These are phyloP conservation scores for Stenogyne calaminthoides DNA, from an alignment of 305 asterid genomes.

Conservation along the genomic window DNA sequence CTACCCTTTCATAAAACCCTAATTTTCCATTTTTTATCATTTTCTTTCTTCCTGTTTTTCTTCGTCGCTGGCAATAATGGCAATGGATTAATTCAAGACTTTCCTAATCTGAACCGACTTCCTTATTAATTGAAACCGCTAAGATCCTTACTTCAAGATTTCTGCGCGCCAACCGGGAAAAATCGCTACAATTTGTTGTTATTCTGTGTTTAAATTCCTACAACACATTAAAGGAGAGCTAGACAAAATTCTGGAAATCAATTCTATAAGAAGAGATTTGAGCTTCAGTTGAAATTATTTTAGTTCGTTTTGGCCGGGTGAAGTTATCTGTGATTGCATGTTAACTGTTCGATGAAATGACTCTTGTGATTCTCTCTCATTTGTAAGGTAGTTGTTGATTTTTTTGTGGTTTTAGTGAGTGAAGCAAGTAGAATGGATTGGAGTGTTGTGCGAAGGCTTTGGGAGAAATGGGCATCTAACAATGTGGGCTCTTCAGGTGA, in stretches of 20 bases:
- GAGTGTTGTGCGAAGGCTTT: conserved; percentile 58
- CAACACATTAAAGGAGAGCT: not conserved
- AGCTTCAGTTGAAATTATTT: not conserved
- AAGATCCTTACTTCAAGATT: too few relatives aligned
- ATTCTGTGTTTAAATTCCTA: not conserved
- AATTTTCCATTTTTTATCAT: too few relatives aligned
- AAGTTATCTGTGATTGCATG: conserved; percentile 1
- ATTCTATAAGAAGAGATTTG: not conserved
- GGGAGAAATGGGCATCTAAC: conserved; percentile 83
- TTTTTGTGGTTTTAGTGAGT: conserved; percentile 10
- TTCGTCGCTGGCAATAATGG: too few relatives aligned
- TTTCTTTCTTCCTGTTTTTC: too few relatives aligned
- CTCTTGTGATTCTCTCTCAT: conserved; percentile 10
- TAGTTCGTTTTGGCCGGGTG: not conserved
- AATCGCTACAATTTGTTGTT: not conserved
- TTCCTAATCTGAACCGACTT: too few relatives aligned
- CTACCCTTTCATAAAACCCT: too few relatives aligned
- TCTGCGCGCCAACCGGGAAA: too few relatives aligned
- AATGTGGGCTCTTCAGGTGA: conserved; percentile 67
- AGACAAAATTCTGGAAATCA: not conserved
- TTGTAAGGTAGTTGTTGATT: not conserved
- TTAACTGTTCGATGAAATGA: conserved; percentile 42
- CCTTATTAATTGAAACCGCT: too few relatives aligned
- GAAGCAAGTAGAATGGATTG: conserved; percentile 63
- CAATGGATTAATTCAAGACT: too few relatives aligned